phyloP scores from a whole-genome alignment of 179 eudicot genomes.

The Beta corolliflora region DNA sequence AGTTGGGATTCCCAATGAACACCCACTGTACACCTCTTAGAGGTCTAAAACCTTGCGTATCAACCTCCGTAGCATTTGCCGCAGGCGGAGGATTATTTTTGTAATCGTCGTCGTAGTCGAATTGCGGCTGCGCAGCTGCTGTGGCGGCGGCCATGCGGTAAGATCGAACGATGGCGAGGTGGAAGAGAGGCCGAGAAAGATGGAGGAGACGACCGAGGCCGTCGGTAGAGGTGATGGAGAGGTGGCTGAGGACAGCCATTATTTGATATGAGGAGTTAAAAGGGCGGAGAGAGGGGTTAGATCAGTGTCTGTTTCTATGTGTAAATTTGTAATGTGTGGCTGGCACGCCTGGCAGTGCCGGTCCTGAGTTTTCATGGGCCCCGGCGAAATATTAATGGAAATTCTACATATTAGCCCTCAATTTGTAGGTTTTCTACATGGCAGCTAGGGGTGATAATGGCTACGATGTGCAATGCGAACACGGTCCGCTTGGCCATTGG shows the following conservation, averaged over 20 bases:
- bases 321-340: no score
- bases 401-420: no score
- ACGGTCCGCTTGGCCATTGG: no score
- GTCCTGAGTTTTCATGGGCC: no score
- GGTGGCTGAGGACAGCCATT: constrained; percentile 30
- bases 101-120: constrained; percentile 31
- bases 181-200: constrained; percentile 8
- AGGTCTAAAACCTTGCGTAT: constrained; percentile 23
- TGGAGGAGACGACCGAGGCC: not conserved
- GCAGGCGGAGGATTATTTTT: not conserved
- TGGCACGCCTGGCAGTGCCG: no score
- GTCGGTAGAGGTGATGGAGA: constrained; percentile 5
- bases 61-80: constrained; percentile 7
- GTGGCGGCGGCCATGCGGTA: constrained; percentile 16
- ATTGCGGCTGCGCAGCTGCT: constrained; percentile 37
- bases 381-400: no score
- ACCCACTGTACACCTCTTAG: constrained; percentile 48
- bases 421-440: no score
- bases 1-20: constrained; percentile 45
- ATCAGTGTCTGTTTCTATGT: not conserved
- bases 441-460: no score
- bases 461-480: no score
- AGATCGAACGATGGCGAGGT: constrained; percentile 11
- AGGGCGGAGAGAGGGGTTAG: no score
- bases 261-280: not conserved